Base-by-base conservation (phyloP, 148 eudicot species). In the Rhododendron simsii region DNA sequence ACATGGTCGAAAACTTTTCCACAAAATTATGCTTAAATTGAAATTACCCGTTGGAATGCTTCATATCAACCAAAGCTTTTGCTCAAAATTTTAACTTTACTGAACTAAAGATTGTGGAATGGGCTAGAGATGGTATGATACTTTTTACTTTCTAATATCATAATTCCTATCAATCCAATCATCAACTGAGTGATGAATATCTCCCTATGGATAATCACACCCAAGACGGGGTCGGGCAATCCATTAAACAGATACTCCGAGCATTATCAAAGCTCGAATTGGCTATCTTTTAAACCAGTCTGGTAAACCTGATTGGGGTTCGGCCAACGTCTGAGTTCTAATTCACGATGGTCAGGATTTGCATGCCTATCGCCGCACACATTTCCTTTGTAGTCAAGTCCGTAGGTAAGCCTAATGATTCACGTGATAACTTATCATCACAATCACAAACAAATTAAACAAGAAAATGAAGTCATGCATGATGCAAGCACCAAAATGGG, bases 141-240 rank as follows among this genome's bases (percentile, higher is more conserved):
- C 37, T 33, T 53, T 18, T 7, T 81, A 18, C 7, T 53, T 33
- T 30, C 7, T 33, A 86, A 95, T 95, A 90, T 95, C 97, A 84
- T 94, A 98, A 82, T 93, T 94, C 81, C 96, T 91, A 85, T 94
- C 94, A 76, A 97, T 93, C 98, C 99, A 97, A 50, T 97, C 95
- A 83, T 94, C 94, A n/a, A 91, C 44, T 8, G 91, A 85, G 65
- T 95, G 88, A 83, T 85, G 94, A 80, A 97, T 82, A 90, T 97
- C 98, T 81, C 98, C 99, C 35, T 97, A 98, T 30, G 99, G 99
- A 86, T 97, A 97, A 89, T 97, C 98, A 85, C 99, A 97, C 99
- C 99, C 99, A 97, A 86, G 83, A 92, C 21, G 98, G 98, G 84
- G 89, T 89, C 18, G 99, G 99, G 82, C 99, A 97, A 83, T 97